These are phyloP conservation scores for Carnegiea gigantea DNA, from an alignment of 179 eudicot species.

Conservation along the genomic window DNA sequence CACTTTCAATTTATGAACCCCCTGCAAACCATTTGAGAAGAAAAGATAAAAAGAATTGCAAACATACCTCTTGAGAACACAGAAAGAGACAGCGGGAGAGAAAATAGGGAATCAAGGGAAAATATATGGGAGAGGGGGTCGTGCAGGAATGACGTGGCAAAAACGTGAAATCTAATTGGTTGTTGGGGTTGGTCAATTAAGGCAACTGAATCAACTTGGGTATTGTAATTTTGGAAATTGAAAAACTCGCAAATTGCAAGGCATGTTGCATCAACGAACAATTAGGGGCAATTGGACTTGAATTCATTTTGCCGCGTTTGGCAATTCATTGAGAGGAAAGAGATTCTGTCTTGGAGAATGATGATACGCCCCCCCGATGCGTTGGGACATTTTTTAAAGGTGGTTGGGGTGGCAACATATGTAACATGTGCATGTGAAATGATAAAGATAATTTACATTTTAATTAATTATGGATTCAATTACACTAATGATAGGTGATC, in stretches of 20 bases:
- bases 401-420: too few relatives aligned
- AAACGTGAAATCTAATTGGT: not conserved
- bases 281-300: not conserved
- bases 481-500: too few relatives aligned
- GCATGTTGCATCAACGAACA: not conserved
- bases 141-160: constrained; percentile 24
- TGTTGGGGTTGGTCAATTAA: not conserved
- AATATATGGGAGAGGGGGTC: not conserved
- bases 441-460: too few relatives aligned
- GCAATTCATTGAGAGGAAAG: not conserved
- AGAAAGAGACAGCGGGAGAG: not conserved
- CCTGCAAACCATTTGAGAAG: not conserved
- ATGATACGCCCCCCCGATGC: not conserved
- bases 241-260: not conserved
- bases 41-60: not conserved
- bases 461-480: too few relatives aligned
- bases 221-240: too few relatives aligned
- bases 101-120: not conserved
- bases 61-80: constrained; percentile 10
- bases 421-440: too few relatives aligned
- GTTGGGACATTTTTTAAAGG: too few relatives aligned
- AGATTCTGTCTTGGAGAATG: not conserved
- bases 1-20: not conserved
- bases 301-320: not conserved
- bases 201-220: not conserved